Evolutionary conservation across 2,329 filamentous ascomycete genomes (phyloP).

Genomic region (Lachnellula willkommii): DNA sequence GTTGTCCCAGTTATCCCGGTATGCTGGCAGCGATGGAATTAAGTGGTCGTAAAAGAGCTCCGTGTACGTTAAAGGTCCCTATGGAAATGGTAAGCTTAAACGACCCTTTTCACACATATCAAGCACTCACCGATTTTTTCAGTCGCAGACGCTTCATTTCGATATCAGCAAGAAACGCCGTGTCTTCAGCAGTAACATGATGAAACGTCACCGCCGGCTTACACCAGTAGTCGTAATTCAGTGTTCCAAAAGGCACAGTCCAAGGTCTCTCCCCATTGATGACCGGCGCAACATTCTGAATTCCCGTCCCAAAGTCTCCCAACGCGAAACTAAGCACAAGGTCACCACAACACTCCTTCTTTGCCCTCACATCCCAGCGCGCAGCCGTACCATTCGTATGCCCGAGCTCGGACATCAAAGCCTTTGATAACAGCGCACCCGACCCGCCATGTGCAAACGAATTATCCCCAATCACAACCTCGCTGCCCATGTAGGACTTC

Average conservation of each 20-base stretch:
- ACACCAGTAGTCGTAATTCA: constrained; percentile 40
- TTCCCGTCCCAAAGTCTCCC: constrained; percentile 39
- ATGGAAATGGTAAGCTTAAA: constrained; percentile 22
- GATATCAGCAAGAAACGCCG: constrained; percentile 46
- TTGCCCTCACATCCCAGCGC: constrained; percentile 40
- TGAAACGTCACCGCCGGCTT: constrained; percentile 52
- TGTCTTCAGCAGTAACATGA: constrained; percentile 48
- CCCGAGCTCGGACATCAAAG: constrained; percentile 48
- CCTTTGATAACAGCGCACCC: constrained; percentile 47
- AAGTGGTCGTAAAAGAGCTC: constrained; percentile 48
- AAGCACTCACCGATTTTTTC: constrained; percentile 3
- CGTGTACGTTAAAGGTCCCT: constrained; percentile 31
- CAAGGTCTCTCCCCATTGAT: constrained; percentile 51
- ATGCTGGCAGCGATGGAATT: constrained; percentile 36
- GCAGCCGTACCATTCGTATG: constrained; percentile 41
- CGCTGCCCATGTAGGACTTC: constrained; percentile 47
- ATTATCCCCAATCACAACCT: constrained; percentile 38
- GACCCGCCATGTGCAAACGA: constrained; percentile 52
- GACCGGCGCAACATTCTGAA: constrained; percentile 46
- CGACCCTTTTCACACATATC: not conserved
- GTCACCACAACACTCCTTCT: constrained; percentile 47
- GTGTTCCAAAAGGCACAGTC: constrained; percentile 40
- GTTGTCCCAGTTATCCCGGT: constrained; percentile 49
- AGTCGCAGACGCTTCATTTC: constrained; percentile 34
- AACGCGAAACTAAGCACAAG: constrained; percentile 43